Percentiles rank a stretch among this genome's conserved stretches.
Conservation (phyloP, 208 protist genomes). For the Leishmania gerbilli region DNA sequence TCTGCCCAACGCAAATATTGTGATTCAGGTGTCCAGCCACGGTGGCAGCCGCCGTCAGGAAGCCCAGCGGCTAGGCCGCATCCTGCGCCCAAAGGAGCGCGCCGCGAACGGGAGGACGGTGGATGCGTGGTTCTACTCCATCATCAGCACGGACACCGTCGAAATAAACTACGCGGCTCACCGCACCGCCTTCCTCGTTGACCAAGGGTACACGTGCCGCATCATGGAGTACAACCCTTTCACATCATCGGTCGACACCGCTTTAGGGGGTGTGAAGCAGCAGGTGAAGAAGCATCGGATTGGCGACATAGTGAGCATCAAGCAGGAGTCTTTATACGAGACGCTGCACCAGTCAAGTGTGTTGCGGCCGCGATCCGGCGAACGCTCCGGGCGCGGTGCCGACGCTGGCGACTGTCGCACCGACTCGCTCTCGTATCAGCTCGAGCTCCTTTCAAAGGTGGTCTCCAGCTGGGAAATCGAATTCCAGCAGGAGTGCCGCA, state of each 20-base stretch:
- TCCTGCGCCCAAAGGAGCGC: slow-evolving; percentile 91
- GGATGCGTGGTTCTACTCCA: slow-evolving; percentile 99
- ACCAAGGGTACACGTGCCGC: slow-evolving; percentile 92
- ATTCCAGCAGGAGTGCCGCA: slow-evolving; percentile 52
- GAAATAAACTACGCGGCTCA: slow-evolving; percentile 98
- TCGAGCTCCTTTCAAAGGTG: slow-evolving; percentile 75
- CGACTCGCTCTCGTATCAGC: slow-evolving; percentile 57
- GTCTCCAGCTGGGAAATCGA: slow-evolving; percentile 86
- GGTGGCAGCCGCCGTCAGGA: slow-evolving; percentile 96
- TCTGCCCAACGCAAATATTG: slow-evolving; percentile 98
- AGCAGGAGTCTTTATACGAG: slow-evolving; percentile 65
- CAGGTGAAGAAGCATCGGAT: slow-evolving; percentile 30
- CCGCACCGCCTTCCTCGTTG: slow-evolving; percentile 98
- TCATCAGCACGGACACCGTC: slow-evolving; percentile 96
- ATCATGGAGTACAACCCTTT: slow-evolving; percentile 75
- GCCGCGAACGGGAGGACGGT: slow-evolving; percentile 77
- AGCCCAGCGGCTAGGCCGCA: slow-evolving; percentile 97
- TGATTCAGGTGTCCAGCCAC: slow-evolving; percentile 99
- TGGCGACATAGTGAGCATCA: slow-evolving; percentile 77
- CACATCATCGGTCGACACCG: background rate
- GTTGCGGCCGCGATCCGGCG: slow-evolving; percentile 7
- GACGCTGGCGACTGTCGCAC: slow-evolving; percentile 6
- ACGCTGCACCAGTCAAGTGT: slow-evolving; percentile 31
- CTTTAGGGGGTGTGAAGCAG: slow-evolving; percentile 12
- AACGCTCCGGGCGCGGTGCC: background rate